A percentile compares a stretch with the other conserved stretches of the same genome.
phyloP scores from a whole-genome alignment of 495 filamentous ascomycete species.

The Oidiodendron maius region DNA sequence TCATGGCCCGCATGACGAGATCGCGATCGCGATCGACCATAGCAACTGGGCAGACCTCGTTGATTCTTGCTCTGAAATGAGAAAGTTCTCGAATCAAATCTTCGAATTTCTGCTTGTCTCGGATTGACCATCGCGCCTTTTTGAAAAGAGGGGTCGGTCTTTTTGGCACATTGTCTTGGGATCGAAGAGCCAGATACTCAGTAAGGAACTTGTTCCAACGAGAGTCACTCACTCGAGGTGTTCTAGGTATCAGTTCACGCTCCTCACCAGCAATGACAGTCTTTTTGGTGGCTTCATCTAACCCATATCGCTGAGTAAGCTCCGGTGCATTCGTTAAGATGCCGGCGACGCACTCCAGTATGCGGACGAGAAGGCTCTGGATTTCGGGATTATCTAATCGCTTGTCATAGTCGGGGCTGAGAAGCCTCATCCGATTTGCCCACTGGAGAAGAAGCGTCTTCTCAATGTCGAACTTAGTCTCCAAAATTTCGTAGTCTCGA shows the following conservation, averaged over 20 bases:
- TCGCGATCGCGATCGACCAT: background rate
- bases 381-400: background rate
- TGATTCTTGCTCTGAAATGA: background rate
- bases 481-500: conserved; percentile 24
- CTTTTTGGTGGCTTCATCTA: too few species aligned
- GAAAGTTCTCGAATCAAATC: background rate
- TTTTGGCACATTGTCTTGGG: too few species aligned
- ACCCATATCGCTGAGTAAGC: too few species aligned
- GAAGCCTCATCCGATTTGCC: conserved; percentile 5
- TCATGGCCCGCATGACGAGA: background rate
- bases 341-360: too few species aligned
- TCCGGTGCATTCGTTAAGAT: too few species aligned
- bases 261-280: too few species aligned
- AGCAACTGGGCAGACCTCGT: background rate
- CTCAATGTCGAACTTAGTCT: conserved; percentile 24
- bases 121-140: background rate
- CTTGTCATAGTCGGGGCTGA: background rate
- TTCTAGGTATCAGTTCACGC: too few species aligned
- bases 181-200: too few species aligned
- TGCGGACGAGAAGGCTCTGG: background rate
- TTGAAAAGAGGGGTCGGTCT: background rate
- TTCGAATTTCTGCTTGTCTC: background rate
- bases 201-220: too few species aligned
- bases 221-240: too few species aligned
- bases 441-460: conserved; percentile 24